These are phyloP conservation scores for Coniochaeta sp. DNA, from an alignment of 2,329 filamentous ascomycete species.

Conservation along the genomic window DNA sequence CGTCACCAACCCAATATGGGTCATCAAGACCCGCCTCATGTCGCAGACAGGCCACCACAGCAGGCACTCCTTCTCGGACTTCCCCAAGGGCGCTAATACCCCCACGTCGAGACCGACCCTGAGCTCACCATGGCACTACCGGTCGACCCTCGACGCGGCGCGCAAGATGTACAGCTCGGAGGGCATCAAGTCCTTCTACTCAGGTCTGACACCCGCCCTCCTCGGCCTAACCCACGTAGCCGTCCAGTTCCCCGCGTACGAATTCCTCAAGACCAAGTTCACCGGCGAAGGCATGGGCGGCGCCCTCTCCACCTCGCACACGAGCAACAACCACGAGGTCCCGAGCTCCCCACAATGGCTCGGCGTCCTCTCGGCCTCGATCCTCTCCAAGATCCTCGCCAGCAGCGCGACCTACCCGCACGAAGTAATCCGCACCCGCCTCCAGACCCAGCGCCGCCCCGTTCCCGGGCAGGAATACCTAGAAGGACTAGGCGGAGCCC, in stretches of 20 bases:
- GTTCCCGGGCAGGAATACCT: conserved; percentile 46
- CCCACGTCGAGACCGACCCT: conserved; percentile 48
- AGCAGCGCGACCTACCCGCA: conserved; percentile 96
- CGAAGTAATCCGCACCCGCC: conserved; percentile 85
- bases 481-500: conserved; percentile 38
- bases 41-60: conserved; percentile 60
- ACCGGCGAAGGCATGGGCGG: conserved; percentile 82
- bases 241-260: conserved; percentile 94
- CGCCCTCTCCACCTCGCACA: conserved; percentile 56
- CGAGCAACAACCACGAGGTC: not conserved
- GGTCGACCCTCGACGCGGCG: conserved; percentile 81
- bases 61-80: conserved; percentile 36
- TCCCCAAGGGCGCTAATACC: conserved; percentile 44
- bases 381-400: conserved; percentile 89
- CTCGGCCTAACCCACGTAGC: conserved; percentile 91
- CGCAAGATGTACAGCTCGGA: conserved; percentile 93
- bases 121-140: conserved; percentile 83
- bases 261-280: conserved; percentile 84
- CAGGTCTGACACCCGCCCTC: conserved; percentile 84
- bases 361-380: conserved; percentile 80
- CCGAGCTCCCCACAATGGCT: conserved; percentile 40
- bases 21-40: conserved; percentile 98
- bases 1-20: conserved; percentile 97
- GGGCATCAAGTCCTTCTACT: conserved; percentile 87
- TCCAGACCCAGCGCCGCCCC: conserved; percentile 86